Conservation (phyloP, 2,329 filamentous ascomycete species). For the Whalleya microplaca region DNA sequence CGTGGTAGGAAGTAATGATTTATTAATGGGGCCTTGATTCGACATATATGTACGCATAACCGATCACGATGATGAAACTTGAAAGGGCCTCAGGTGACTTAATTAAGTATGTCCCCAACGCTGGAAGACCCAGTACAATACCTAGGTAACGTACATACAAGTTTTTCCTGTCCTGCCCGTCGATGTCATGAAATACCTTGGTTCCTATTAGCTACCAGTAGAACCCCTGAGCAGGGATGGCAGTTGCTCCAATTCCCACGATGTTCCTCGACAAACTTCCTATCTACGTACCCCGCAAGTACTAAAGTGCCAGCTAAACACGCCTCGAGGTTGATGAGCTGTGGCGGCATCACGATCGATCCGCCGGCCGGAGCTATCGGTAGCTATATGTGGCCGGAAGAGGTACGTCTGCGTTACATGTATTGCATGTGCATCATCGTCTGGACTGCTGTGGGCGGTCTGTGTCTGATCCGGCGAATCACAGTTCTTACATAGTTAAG, state of each 20-base stretch:
- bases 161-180: not conserved
- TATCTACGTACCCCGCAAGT: conserved; percentile 22
- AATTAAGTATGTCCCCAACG: conserved; percentile 13
- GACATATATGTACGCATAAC: too few relatives aligned
- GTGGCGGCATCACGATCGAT: not conserved
- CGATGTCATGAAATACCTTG: conserved; percentile 28
- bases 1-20: not conserved
- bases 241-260: conserved; percentile 1
- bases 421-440: conserved; percentile 2
- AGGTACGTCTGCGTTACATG: conserved; percentile 18
- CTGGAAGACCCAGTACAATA: conserved; percentile 2
- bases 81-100: conserved; percentile 22
- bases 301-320: not conserved
- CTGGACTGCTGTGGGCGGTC: not conserved
- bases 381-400: conserved; percentile 4
- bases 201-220: conserved; percentile 25
- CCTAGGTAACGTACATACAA: too few relatives aligned
- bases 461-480: not conserved
- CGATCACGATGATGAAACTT: conserved; percentile 26
- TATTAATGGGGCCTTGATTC: conserved; percentile 10
- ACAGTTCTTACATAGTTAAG: not conserved
- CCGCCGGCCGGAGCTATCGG: not conserved
- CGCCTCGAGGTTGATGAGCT: conserved; percentile 2
- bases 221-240: conserved; percentile 16
- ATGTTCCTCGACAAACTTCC: conserved; percentile 2